A percentile compares a stretch with the other conserved stretches of the same genome.
These are phyloP conservation scores for Wallacemonas sp. DNA, from an alignment of 208 protist genomes.

Conservation along the genomic window DNA sequence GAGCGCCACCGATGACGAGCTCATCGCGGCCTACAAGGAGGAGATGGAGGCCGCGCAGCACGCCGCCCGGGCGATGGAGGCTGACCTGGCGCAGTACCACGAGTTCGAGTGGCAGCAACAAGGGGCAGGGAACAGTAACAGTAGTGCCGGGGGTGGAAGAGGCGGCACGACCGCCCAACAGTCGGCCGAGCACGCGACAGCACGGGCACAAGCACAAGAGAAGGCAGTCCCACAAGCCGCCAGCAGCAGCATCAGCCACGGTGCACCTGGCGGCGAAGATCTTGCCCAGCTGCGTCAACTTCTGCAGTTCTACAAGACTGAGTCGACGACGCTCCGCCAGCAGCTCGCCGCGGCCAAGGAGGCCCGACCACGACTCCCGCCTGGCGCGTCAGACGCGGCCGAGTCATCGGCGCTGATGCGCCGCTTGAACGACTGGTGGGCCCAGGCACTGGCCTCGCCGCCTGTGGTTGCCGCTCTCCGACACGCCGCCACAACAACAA, in stretches of 20 bases:
- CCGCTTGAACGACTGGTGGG: conserved; percentile 1
- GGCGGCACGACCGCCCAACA: too few species aligned
- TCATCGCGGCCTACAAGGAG: conserved; percentile 70
- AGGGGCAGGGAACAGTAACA: background rate
- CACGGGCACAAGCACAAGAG: background rate
- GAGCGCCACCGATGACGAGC: conserved; percentile 66
- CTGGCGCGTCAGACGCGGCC: background rate
- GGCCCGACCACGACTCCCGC: background rate
- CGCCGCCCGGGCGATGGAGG: conserved; percentile 19
- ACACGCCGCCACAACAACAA: background rate
- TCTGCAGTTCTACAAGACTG: background rate
- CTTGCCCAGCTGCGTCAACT: background rate
- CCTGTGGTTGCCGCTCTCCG: conserved; percentile 2
- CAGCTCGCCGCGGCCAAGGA: conserved; percentile 2
- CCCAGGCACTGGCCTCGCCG: conserved; percentile 3
- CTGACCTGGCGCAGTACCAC: background rate
- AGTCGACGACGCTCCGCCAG: background rate
- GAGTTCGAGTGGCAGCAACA: background rate
- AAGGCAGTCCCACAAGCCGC: background rate
- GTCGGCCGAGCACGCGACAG: too few species aligned
- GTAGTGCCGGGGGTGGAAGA: too few species aligned
- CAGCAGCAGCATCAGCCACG: background rate
- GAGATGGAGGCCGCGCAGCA: conserved; percentile 45
- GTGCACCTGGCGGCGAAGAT: background rate
- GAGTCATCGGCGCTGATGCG: background rate